Evolutionary conservation across 768 basidiomycete genomes (phyloP).

Genomic region (Wakefieldia striispora): DNA sequence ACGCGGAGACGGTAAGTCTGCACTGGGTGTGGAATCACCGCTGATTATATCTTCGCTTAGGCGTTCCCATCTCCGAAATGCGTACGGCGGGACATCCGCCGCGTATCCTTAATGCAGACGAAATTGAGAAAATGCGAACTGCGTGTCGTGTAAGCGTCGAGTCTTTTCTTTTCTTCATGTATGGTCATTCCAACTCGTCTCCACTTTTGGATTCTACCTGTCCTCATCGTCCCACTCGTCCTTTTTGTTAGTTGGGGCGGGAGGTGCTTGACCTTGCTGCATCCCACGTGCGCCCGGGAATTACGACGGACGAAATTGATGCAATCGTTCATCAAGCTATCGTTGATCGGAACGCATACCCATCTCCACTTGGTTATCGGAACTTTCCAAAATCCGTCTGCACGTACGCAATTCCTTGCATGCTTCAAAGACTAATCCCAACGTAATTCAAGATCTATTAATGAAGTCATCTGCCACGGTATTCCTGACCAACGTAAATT

Average conservation of each 20-base stretch:
- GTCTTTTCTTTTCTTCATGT: background rate
- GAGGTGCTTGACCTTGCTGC: constrained; percentile 95
- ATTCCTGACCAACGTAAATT: constrained; percentile 86
- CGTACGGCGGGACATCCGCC: constrained; percentile 59
- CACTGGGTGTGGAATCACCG: background rate
- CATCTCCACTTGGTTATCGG: constrained; percentile 90
- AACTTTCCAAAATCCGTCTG: constrained; percentile 94
- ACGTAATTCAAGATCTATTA: constrained; percentile 62
- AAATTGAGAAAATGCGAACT: constrained; percentile 86
- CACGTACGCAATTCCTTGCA: constrained; percentile 58
- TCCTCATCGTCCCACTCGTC: background rate
- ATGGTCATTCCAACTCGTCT: background rate
- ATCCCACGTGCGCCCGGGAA: constrained; percentile 80
- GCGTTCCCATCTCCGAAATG: constrained; percentile 58
- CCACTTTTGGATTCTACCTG: constrained; percentile 4
- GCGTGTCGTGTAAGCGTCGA: constrained; percentile 71
- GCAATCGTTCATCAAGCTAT: constrained; percentile 89
- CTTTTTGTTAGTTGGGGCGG: constrained; percentile 61
- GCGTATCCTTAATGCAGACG: constrained; percentile 62
- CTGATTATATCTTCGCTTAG: constrained; percentile 34
- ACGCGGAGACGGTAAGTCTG: constrained; percentile 52
- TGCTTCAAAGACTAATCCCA: background rate
- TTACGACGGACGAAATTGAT: constrained; percentile 95
- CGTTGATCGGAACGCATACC: constrained; percentile 89
- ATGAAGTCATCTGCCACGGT: constrained; percentile 97